Evolutionary conservation across 139 green algal genomes (phyloP), one percentile per base, ranked within the genome.

Genomic region (Parachlorella kessleri): DNA sequence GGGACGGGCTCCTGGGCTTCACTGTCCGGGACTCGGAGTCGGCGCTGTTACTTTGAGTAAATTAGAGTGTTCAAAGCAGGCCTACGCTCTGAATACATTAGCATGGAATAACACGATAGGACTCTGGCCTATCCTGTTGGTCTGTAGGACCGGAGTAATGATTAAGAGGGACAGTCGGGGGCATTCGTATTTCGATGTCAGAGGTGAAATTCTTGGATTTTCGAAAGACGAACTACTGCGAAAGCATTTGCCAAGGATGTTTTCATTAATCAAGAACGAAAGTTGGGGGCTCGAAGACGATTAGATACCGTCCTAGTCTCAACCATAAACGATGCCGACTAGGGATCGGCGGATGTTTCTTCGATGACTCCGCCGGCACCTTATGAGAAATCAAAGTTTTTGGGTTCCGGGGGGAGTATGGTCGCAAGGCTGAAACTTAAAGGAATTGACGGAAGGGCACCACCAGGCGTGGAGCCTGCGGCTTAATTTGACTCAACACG

Each of bases 171-270:
- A 98, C 94, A 97, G 95, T 98, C 94, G 95, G 95, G 95, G 95
- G 94, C 95, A 98, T 98, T 97, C 93, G 93, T 98, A 98, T 98
- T 98, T 95, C 94, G 96, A 97, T 98, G 95, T 98, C 93, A 98
- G 94, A 98, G 95, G 95, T 98, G 94, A 97, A 98, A 98, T 98
- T 98, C 95, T 98, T 98, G 95, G 95, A 98, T 98, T 98, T 98
- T 97, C 96, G 94, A 95, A 98, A 98, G 95, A 98, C 94, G 94
- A 98, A 98, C 95, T 96, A 96, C 48, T 59, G 48, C 48, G 48
- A 59, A 59, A 59, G 93, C 93, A 98, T 97, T 97, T 98, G 93
- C 94, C 95, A 98, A 98, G 94, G 94, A 98, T 98, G 94, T 98
- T 98, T 98, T 98, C 95, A 98, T 98, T 98, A 92, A 98, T 98